Evolutionary conservation across 768 basidiomycete species (phyloP), one percentile per base, ranked within the genome.

Genomic region (Serendipita indica): DNA sequence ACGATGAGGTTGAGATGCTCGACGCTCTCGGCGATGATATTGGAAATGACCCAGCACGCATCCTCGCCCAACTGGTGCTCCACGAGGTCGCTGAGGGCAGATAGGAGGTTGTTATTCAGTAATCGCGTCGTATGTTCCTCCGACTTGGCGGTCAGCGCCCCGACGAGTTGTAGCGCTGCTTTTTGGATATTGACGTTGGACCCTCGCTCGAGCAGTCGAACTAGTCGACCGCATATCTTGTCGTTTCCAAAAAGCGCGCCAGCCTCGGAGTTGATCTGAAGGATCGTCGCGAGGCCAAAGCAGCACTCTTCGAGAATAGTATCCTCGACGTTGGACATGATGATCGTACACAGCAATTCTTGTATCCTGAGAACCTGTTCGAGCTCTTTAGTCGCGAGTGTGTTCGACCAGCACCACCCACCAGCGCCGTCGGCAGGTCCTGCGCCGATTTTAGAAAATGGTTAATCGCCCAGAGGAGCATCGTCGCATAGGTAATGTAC

Each of bases 401-500:
- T 43, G 6, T 7, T 5, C 41, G 41, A n/a, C 6, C 27, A 7
- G n/a, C 10, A 54, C 7, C 1, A 54, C 49, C 20, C 49, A 54
- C 49, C 4, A 54, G 49, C 20, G 20, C 20, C 30, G 49, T 4
- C n/a, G 49, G 22, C 7, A 54, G 30, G 20, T 32, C 49, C 3
- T 18, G 49, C 20, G 49, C 30, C 20, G 49, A 54, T 32, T 54
- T 54, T 10, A 54, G 22, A 27, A 54, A 54, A n/a, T 54, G 49
- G 30, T 54, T 54, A 28, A 54, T 54, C n/a, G 49, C 49, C 49
- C 49, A 54, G 49, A 54, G 49, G 3, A 54, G 49, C 49, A 54
- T 54, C 3, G 4, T 27, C 20, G 49, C 20, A 30, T 54, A 54
- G n/a, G 20, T 16, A 54, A 25, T 32, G 32, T 27, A 54, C 22